These are phyloP conservation scores for Phoma sp. DNA, from an alignment of 2,329 filamentous ascomycete genomes.

Conservation along the genomic window DNA sequence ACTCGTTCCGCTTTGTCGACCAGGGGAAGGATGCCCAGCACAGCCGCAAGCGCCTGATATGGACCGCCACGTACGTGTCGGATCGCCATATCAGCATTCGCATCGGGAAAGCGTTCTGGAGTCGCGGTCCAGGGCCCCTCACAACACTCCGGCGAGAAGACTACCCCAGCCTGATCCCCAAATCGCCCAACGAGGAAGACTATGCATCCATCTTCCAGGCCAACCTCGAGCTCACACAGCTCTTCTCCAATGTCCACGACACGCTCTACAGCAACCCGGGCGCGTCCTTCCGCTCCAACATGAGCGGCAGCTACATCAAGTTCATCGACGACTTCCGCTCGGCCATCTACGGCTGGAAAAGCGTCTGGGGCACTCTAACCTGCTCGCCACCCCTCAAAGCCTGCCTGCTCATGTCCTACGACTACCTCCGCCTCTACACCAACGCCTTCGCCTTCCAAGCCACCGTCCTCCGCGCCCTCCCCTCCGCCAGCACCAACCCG, in stretches of 20 bases:
- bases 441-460: conserved; percentile 79
- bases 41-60: conserved; percentile 69
- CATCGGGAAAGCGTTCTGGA: conserved; percentile 76
- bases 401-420: conserved; percentile 71
- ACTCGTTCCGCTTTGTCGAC: conserved; percentile 67
- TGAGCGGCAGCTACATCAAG: conserved; percentile 74
- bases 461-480: conserved; percentile 59
- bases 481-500: conserved; percentile 26
- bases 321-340: conserved; percentile 76
- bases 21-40: conserved; percentile 65
- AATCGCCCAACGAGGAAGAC: conserved; percentile 66
- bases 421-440: conserved; percentile 74
- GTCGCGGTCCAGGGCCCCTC: conserved; percentile 70
- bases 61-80: conserved; percentile 60
- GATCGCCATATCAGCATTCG: conserved; percentile 66
- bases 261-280: conserved; percentile 74
- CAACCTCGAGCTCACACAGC: conserved; percentile 71
- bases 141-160: conserved; percentile 69
- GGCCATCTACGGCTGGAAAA: conserved; percentile 73
- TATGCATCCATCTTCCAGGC: conserved; percentile 73
- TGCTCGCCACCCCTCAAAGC: conserved; percentile 72
- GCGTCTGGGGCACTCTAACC: conserved; percentile 69
- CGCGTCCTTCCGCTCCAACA: conserved; percentile 71
- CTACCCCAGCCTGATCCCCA: conserved; percentile 69
- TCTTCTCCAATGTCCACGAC: conserved; percentile 77